Evolutionary conservation across 306 rosid genomes (phyloP).

Genomic region (Vicia faba): DNA sequence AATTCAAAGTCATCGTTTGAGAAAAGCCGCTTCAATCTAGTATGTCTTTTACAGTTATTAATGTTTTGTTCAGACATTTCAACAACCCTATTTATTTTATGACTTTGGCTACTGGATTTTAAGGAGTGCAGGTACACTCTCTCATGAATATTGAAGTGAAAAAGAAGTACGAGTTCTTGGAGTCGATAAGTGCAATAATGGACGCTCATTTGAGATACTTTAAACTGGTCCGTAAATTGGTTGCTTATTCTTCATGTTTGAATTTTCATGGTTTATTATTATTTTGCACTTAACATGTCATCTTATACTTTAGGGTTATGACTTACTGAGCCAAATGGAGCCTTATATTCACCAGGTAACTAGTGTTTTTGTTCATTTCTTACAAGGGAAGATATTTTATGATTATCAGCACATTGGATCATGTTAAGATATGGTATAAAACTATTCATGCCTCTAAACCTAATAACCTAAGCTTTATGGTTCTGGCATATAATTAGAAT

Average conservation of each 20-base stretch:
- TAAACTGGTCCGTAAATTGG: constrained; percentile 74
- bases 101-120: constrained; percentile 52
- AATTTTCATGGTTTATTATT: constrained; percentile 17
- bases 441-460: constrained; percentile 1
- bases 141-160: constrained; percentile 89
- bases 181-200: constrained; percentile 97
- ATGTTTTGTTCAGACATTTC: constrained; percentile 31
- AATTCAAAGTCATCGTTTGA: constrained; percentile 94
- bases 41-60: constrained; percentile 53
- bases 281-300: constrained; percentile 39
- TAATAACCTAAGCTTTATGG: constrained; percentile 3
- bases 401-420: constrained; percentile 8
- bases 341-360: constrained; percentile 96
- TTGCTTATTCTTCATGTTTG: constrained; percentile 35
- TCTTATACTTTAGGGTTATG: constrained; percentile 69
- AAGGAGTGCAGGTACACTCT: constrained; percentile 95
- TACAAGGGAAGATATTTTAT: constrained; percentile 2
- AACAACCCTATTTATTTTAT: constrained; percentile 40
- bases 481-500: background rate
- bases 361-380: constrained; percentile 28
- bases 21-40: constrained; percentile 98
- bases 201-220: constrained; percentile 97
- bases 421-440: constrained; percentile 14
- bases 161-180: constrained; percentile 94
- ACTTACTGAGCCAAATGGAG: constrained; percentile 88